Evolutionary conservation across 768 basidiomycete species (phyloP).

Genomic region (Sarcomyxa edulis): DNA sequence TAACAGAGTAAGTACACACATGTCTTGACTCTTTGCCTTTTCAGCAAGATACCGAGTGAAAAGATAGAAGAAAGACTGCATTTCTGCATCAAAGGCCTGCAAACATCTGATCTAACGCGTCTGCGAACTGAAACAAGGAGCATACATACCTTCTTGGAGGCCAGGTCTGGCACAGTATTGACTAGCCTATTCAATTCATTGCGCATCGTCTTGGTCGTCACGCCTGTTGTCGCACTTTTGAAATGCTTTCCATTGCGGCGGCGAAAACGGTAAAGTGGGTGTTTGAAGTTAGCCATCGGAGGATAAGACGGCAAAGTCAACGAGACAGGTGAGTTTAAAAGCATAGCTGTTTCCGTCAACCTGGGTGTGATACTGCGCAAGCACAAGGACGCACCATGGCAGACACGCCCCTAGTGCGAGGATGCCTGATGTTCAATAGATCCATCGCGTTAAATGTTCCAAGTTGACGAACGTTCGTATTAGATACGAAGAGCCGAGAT

Average conservation of each 20-base stretch:
- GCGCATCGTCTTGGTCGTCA: slow-evolving; percentile 55
- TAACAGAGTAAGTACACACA: slow-evolving; percentile 45
- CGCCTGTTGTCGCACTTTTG: slow-evolving; percentile 35
- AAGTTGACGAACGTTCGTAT: too few relatives aligned
- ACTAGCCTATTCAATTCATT: slow-evolving; percentile 69
- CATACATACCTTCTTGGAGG: slow-evolving; percentile 47
- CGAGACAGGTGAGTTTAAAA: too few relatives aligned
- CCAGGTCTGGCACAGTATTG: slow-evolving; percentile 49
- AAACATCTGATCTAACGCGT: neutral
- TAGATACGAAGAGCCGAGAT: too few relatives aligned
- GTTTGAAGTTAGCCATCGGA: slow-evolving; percentile 26
- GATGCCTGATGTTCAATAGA: too few relatives aligned
- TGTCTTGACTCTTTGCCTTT: slow-evolving; percentile 79
- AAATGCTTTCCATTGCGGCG: slow-evolving; percentile 35
- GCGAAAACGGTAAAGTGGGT: slow-evolving; percentile 28
- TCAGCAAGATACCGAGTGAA: slow-evolving; percentile 93
- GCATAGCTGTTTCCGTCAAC: too few relatives aligned
- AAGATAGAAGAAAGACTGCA: slow-evolving; percentile 94
- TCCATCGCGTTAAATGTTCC: too few relatives aligned
- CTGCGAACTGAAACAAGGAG: neutral
- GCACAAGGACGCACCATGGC: too few relatives aligned
- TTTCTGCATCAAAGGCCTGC: slow-evolving; percentile 89
- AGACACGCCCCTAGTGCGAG: too few relatives aligned
- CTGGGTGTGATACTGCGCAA: too few relatives aligned
- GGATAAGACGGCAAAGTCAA: slow-evolving; percentile 2